These are phyloP conservation scores for Madurella mycetomatis DNA, from an alignment of 2,329 filamentous ascomycete species.

Conservation along the genomic window DNA sequence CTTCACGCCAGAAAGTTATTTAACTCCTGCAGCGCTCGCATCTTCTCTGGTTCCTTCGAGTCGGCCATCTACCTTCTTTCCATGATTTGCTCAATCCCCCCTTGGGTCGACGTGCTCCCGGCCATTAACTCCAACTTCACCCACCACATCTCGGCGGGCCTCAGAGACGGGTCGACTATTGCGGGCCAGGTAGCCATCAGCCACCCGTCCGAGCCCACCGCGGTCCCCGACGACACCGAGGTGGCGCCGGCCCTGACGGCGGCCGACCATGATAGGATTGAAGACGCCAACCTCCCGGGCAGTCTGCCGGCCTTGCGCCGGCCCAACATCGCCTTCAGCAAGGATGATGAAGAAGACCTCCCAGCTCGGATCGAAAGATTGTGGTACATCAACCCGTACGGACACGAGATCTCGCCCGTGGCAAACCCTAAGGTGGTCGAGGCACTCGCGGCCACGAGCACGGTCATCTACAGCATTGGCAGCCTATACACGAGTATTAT, in stretches of 20 bases:
- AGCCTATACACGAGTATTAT: conserved; percentile 86
- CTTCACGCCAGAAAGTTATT: not conserved
- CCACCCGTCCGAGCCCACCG: conserved; percentile 68
- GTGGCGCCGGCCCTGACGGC: conserved; percentile 26
- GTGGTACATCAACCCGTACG: conserved; percentile 98
- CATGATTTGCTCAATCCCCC: conserved; percentile 79
- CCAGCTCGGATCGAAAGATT: conserved; percentile 72
- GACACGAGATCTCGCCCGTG: conserved; percentile 84
- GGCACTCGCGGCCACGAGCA: conserved; percentile 59
- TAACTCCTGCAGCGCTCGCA: conserved; percentile 50
- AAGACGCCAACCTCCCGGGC: conserved; percentile 77
- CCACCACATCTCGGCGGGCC: conserved; percentile 83
- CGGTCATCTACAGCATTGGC: conserved; percentile 88
- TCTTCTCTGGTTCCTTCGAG: conserved; percentile 91
- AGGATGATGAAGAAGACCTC: conserved; percentile 69
- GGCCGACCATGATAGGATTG: conserved; percentile 59
- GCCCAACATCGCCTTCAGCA: conserved; percentile 78
- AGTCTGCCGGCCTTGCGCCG: conserved; percentile 74
- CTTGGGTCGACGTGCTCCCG: conserved; percentile 73
- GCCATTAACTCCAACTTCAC: conserved; percentile 94
- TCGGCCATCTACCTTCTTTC: conserved; percentile 86
- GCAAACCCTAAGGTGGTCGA: conserved; percentile 77
- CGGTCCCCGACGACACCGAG: conserved; percentile 36
- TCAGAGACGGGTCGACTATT: conserved; percentile 72
- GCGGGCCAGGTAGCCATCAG: conserved; percentile 91